Evolutionary conservation across 208 protist species (phyloP).

Genomic region (Trypanosoma congolense): DNA sequence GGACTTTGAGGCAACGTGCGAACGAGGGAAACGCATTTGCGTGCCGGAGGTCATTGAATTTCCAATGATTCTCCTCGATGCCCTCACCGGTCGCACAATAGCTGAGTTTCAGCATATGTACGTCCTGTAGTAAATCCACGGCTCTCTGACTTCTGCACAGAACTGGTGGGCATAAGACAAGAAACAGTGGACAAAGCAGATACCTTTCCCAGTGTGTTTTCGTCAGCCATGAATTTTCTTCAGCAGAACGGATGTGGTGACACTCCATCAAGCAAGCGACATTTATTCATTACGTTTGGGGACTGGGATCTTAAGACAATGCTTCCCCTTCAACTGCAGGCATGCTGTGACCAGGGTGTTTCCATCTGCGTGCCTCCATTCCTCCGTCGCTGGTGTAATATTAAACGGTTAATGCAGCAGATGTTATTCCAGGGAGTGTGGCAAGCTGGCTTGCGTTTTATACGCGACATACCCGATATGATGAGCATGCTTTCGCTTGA

Average conservation of each 20-base stretch:
- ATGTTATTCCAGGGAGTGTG: neutral
- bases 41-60: constrained; percentile 87
- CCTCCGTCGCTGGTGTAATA: constrained; percentile 83
- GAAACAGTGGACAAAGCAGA: constrained; percentile 38
- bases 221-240: constrained; percentile 57
- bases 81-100: constrained; percentile 27
- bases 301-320: constrained; percentile 92
- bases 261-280: constrained; percentile 38
- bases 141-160: constrained; percentile 81
- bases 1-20: constrained; percentile 95
- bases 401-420: constrained; percentile 78
- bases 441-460: neutral
- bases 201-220: constrained; percentile 64
- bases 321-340: constrained; percentile 61
- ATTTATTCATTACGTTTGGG: constrained; percentile 90
- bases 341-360: constrained; percentile 18
- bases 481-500: constrained; percentile 47
- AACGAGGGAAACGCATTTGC: constrained; percentile 27
- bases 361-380: constrained; percentile 20
- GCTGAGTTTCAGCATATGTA: constrained; percentile 89
- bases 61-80: constrained; percentile 79
- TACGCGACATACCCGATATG: constrained; percentile 65
- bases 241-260: constrained; percentile 38
- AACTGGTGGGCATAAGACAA: constrained; percentile 87
- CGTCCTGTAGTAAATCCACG: constrained; percentile 43